These are phyloP conservation scores for Pichia sp. DNA, from an alignment of 1,139 yeast species.

Conservation along the genomic window DNA sequence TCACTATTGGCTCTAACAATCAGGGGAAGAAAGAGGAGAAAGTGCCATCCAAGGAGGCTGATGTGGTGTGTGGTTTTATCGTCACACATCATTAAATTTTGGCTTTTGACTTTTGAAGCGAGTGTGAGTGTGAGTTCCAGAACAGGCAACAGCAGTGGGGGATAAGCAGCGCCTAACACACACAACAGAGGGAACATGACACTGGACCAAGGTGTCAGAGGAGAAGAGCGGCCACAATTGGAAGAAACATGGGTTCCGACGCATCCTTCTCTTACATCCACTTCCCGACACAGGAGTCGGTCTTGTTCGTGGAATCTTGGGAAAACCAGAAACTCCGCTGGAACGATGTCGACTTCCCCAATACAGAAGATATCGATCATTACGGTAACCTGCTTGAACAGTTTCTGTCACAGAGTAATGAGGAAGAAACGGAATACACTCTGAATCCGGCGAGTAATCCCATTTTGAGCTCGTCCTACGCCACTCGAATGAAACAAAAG, in stretches of 20 bases:
- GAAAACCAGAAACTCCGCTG: constrained; percentile 29
- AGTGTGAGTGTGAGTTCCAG: too few relatives aligned
- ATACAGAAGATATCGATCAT: constrained; percentile 9
- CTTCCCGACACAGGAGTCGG: constrained; percentile 29
- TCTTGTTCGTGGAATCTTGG: constrained; percentile 32
- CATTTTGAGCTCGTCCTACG: constrained; percentile 22
- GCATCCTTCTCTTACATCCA: constrained; percentile 25
- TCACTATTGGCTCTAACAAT: too few relatives aligned
- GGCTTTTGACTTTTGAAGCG: too few relatives aligned
- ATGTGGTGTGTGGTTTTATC: too few relatives aligned
- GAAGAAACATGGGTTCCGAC: constrained; percentile 9
- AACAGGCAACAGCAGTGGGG: neutral
- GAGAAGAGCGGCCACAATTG: too few relatives aligned
- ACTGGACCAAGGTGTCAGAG: too few relatives aligned
- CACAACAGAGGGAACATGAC: neutral
- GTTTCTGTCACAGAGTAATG: constrained; percentile 22
- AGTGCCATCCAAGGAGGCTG: too few relatives aligned
- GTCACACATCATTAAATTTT: too few relatives aligned
- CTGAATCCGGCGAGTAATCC: constrained; percentile 20
- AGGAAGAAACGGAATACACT: constrained; percentile 20
- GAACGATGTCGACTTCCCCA: constrained; percentile 31
- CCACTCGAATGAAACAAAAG: constrained; percentile 23
- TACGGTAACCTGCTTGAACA: constrained; percentile 22
- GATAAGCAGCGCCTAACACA: neutral
- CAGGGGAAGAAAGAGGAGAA: too few relatives aligned